A percentile compares a stretch with the other conserved stretches of the same genome.
These are phyloP conservation scores for Talaromyces piceae DNA, from an alignment of 2,329 filamentous ascomycete species.

Conservation along the genomic window DNA sequence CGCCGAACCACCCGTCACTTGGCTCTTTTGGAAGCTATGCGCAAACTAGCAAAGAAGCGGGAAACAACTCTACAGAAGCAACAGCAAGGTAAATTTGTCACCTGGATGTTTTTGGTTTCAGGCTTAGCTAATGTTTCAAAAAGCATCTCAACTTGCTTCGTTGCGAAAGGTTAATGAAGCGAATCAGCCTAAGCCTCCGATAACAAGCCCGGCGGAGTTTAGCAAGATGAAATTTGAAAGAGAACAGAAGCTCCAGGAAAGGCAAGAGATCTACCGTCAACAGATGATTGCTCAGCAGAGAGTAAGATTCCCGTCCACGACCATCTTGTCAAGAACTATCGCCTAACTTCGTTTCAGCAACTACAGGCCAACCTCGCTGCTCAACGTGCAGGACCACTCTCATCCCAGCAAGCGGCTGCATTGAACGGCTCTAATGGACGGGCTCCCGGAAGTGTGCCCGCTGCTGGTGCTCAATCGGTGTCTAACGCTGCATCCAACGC, in stretches of 20 bases:
- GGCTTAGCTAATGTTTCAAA: constrained; percentile 14
- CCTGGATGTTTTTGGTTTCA: neutral
- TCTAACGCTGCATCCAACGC: constrained; percentile 34
- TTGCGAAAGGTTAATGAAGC: constrained; percentile 74
- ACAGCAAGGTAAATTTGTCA: constrained; percentile 54
- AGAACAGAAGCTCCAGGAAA: constrained; percentile 59
- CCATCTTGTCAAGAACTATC: neutral
- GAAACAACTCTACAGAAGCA: constrained; percentile 82
- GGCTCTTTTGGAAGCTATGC: constrained; percentile 86
- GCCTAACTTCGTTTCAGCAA: neutral
- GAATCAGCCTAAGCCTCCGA: constrained; percentile 50
- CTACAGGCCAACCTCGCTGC: constrained; percentile 34
- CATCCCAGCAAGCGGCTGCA: constrained; percentile 31
- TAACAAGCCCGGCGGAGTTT: constrained; percentile 80
- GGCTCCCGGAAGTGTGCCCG: constrained; percentile 34
- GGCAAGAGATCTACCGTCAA: constrained; percentile 53
- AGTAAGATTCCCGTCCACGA: constrained; percentile 29
- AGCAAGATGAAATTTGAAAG: constrained; percentile 82
- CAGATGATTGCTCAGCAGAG: constrained; percentile 53
- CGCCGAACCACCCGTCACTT: constrained; percentile 80
- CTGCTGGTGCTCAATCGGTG: constrained; percentile 27
- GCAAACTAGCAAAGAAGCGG: constrained; percentile 88
- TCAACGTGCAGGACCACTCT: constrained; percentile 36
- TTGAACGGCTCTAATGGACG: constrained; percentile 28
- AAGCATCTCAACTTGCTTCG: constrained; percentile 62